A percentile compares a stretch with the other conserved stretches of the same genome.
These are phyloP conservation scores for Aspergillus nomiae DNA, from an alignment of 2,329 filamentous ascomycete genomes.

Conservation along the genomic window DNA sequence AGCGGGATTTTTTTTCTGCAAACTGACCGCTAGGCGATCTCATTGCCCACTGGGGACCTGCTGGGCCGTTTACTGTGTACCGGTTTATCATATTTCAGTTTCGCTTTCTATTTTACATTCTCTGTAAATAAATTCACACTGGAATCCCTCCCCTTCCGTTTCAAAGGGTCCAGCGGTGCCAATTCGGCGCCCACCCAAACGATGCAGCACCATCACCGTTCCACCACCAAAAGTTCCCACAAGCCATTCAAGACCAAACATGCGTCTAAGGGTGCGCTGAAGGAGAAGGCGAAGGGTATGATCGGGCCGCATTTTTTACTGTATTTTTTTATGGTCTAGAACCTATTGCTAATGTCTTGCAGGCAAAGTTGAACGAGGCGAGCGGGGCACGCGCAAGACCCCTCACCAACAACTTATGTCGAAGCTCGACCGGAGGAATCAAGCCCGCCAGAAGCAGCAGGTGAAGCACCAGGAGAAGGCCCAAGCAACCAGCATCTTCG, in stretches of 20 bases:
- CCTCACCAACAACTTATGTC: constrained; percentile 97
- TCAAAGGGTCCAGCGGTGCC: constrained; percentile 68
- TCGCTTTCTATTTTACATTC: constrained; percentile 16
- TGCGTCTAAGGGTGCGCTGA: constrained; percentile 82
- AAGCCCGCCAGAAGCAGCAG: constrained; percentile 85
- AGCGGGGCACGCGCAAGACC: constrained; percentile 77
- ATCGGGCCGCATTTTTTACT: not conserved
- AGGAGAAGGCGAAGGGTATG: constrained; percentile 80
- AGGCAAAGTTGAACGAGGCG: constrained; percentile 76
- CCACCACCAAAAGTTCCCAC: constrained; percentile 83
- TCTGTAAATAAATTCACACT: constrained; percentile 24
- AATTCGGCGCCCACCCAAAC: constrained; percentile 72
- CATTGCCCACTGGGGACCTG: constrained; percentile 1
- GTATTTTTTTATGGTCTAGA: not conserved
- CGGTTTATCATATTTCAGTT: constrained; percentile 12
- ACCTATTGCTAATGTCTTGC: constrained; percentile 18
- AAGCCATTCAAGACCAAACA: constrained; percentile 94
- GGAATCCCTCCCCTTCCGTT: constrained; percentile 74
- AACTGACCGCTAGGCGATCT: constrained; percentile 1
- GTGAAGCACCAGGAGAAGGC: constrained; percentile 82
- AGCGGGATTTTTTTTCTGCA: constrained; percentile 15
- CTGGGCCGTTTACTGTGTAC: not conserved
- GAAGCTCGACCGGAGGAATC: constrained; percentile 92
- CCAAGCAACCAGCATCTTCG: constrained; percentile 77
- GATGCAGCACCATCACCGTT: constrained; percentile 79